Conservation (phyloP, 2,329 filamentous ascomycete genomes). For the Escovopsis sp. region DNA sequence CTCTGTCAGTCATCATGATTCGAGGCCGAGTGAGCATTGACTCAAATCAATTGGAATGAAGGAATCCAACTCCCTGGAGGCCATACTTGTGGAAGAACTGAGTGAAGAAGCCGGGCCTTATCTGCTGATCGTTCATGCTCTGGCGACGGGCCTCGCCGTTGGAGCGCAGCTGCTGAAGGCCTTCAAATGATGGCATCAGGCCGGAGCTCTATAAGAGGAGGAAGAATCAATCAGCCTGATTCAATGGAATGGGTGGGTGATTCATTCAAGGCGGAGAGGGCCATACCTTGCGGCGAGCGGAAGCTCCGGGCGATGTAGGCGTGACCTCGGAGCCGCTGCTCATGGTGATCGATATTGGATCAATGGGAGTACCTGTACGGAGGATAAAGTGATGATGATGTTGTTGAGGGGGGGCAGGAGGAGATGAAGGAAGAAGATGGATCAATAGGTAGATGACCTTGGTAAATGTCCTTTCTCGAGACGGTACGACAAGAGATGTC, state of each 20-base stretch:
- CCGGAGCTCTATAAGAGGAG: constrained; percentile 24
- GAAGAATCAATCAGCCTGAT: background rate
- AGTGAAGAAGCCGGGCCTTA: constrained; percentile 32
- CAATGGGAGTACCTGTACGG: background rate
- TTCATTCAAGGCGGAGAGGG: too few relatives aligned
- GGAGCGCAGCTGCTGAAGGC: constrained; percentile 31
- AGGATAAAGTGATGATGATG: background rate
- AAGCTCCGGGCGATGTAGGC: constrained; percentile 8
- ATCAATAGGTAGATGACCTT: too few relatives aligned
- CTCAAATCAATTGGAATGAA: background rate
- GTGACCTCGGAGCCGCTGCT: constrained; percentile 10
- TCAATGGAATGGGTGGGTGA: background rate
- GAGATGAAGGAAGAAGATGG: background rate
- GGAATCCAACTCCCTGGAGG: background rate
- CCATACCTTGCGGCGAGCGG: constrained; percentile 16
- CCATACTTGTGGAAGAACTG: constrained; percentile 42
- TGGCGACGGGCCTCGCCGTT: constrained; percentile 34
- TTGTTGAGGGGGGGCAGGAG: too few relatives aligned
- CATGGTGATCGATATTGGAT: constrained; percentile 1
- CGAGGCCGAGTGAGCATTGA: too few relatives aligned
- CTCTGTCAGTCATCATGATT: constrained; percentile 4
- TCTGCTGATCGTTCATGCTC: constrained; percentile 38
- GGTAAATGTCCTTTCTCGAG: too few relatives aligned
- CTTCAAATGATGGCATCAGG: constrained; percentile 32
- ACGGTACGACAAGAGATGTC: too few relatives aligned